Conservation (phyloP, 371 early-diverging fungal genomes). For the Actinomortierella ambigua region DNA sequence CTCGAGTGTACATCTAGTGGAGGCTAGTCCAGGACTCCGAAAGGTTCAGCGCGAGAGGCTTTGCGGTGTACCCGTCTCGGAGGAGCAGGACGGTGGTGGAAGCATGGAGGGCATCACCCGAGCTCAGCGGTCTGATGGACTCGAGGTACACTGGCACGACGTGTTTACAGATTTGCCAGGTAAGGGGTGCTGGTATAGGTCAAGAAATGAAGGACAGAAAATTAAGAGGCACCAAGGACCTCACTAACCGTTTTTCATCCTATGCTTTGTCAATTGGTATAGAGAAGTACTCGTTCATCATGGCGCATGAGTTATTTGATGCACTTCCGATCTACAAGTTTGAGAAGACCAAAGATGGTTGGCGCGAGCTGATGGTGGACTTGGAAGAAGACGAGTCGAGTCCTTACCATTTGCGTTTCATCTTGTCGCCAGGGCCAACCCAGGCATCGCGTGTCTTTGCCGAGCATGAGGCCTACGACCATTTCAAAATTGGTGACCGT, state of each 20-base stretch:
- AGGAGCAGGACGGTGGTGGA: constrained; percentile 41
- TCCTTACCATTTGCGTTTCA: constrained; percentile 77
- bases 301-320: constrained; percentile 97
- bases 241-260: too few species aligned
- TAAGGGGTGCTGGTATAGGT: too few species aligned
- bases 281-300: constrained; percentile 65
- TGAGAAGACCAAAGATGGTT: constrained; percentile 76
- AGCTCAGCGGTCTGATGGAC: constrained; percentile 52
- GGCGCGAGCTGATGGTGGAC: constrained; percentile 92
- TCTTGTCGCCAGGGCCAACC: constrained; percentile 74
- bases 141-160: constrained; percentile 75
- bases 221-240: too few species aligned
- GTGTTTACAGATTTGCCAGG: constrained; percentile 69
- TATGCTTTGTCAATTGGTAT: too few species aligned
- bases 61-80: constrained; percentile 51
- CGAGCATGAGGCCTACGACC: constrained; percentile 48
- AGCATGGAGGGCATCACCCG: constrained; percentile 37
- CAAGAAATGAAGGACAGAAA: too few species aligned
- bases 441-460: constrained; percentile 65
- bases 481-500: constrained; percentile 69
- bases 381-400: constrained; percentile 68
- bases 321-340: constrained; percentile 92
- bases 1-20: constrained; percentile 77
- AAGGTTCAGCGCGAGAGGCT: constrained; percentile 68
- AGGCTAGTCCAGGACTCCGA: constrained; percentile 81